These are phyloP conservation scores for Trichoderma breve DNA, from an alignment of 2,329 filamentous ascomycete species.

Conservation along the genomic window DNA sequence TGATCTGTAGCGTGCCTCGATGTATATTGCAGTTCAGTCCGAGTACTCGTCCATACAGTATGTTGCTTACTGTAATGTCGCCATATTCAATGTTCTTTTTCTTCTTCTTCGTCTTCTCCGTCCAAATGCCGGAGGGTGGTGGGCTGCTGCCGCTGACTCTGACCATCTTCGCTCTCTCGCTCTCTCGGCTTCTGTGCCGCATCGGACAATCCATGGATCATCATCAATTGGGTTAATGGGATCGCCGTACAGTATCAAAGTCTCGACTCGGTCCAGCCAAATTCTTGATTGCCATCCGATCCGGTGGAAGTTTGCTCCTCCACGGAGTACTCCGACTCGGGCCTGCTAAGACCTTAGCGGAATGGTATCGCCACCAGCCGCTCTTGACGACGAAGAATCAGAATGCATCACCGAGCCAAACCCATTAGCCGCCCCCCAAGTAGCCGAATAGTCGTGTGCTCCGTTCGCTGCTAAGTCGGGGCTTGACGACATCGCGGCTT, in stretches of 20 bases:
- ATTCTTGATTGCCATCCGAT: neutral
- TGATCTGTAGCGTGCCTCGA: neutral
- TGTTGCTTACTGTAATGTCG: no score
- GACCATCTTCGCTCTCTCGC: neutral
- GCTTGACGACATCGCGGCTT: neutral
- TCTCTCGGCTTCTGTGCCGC: neutral
- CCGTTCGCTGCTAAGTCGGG: neutral
- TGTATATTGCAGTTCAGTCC: neutral
- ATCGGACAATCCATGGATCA: neutral
- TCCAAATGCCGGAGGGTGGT: no score
- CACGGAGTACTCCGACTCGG: neutral
- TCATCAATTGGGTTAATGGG: neutral
- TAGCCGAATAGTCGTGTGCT: neutral
- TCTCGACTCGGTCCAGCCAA: neutral
- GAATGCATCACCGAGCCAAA: neutral
- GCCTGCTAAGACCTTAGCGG: neutral
- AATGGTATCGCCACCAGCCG: neutral
- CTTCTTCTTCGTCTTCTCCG: no score
- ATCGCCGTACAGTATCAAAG: neutral
- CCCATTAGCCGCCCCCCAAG: neutral
- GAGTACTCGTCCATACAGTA: no score
- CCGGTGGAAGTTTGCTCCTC: neutral
- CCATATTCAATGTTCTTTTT: no score
- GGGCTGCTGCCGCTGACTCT: neutral
- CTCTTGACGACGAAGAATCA: no score